A percentile compares a stretch with the other conserved stretches of the same genome.
phyloP scores from a whole-genome alignment of 129 eudicot species.

The Centaurea solstitialis region DNA sequence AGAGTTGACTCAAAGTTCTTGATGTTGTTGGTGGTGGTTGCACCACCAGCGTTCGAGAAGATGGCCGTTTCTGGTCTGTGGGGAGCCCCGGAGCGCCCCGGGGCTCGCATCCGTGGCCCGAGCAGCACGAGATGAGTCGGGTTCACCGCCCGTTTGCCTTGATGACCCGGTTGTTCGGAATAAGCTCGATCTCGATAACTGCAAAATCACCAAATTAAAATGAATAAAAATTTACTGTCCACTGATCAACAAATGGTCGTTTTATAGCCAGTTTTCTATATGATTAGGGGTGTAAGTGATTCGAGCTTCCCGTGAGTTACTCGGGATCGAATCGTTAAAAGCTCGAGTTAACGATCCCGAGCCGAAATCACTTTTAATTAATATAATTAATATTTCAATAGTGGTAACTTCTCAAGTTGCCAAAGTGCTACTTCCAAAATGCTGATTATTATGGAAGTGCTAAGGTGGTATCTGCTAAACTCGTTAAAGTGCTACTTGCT shows the following conservation, averaged over 20 bases:
- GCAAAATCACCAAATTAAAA: conserved; percentile 24
- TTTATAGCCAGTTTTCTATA: neutral
- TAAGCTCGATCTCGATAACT: conserved; percentile 52
- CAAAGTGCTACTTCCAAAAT: neutral
- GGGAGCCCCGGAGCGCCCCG: conserved; percentile 63
- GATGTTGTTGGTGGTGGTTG: conserved; percentile 34
- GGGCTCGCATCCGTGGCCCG: conserved; percentile 54
- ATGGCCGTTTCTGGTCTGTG: conserved; percentile 47
- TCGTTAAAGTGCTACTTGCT: neutral
- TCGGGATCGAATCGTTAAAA: too few species aligned
- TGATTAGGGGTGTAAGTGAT: too few species aligned
- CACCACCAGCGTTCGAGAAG: conserved; percentile 43
- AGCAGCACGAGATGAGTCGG: conserved; percentile 41
- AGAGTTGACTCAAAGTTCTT: conserved; percentile 68
- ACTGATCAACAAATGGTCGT: neutral
- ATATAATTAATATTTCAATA: neutral
- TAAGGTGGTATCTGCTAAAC: too few species aligned
- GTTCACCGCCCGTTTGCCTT: conserved; percentile 50
- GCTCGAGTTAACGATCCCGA: too few species aligned
- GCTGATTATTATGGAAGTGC: too few species aligned
- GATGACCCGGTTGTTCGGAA: conserved; percentile 59
- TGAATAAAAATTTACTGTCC: neutral
- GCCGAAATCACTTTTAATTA: neutral
- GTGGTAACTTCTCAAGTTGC: neutral
- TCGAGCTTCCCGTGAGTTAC: too few species aligned